These are phyloP conservation scores for Turritis glabra DNA, from an alignment of 345 rosid genomes.

Conservation along the genomic window DNA sequence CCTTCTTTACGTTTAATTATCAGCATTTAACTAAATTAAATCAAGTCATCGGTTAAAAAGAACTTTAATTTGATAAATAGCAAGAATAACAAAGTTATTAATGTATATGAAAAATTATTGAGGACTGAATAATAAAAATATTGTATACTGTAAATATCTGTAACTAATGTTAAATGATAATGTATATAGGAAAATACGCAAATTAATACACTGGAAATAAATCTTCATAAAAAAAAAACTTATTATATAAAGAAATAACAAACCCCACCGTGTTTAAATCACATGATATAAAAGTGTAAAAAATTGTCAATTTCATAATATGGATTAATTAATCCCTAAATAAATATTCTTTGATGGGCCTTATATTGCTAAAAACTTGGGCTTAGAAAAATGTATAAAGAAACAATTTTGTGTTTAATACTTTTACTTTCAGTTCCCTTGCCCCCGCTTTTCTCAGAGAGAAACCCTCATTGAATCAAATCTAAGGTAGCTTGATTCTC, in stretches of 20 bases:
- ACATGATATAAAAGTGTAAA: no score
- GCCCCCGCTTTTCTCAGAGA: neutral
- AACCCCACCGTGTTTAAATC: no score
- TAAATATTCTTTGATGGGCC: constrained; percentile 1
- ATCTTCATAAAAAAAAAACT: no score
- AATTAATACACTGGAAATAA: no score
- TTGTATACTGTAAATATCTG: no score
- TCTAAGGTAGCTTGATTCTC: neutral
- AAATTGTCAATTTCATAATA: no score
- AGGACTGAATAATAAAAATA: neutral
- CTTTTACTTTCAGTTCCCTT: neutral
- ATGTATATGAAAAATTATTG: neutral
- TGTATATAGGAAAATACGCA: no score
- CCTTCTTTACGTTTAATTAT: no score
- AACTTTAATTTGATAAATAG: neutral
- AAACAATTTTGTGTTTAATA: neutral
- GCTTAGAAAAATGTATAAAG: neutral
- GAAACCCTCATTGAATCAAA: neutral
- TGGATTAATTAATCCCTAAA: neutral
- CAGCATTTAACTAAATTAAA: no score
- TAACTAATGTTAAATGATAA: no score
- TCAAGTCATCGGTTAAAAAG: no score
- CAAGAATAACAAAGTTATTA: neutral
- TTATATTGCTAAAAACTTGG: neutral
- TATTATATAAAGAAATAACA: no score